phyloP scores from a whole-genome alignment of 805 yeast species.

The Wickerhamiella alocasiicola region DNA sequence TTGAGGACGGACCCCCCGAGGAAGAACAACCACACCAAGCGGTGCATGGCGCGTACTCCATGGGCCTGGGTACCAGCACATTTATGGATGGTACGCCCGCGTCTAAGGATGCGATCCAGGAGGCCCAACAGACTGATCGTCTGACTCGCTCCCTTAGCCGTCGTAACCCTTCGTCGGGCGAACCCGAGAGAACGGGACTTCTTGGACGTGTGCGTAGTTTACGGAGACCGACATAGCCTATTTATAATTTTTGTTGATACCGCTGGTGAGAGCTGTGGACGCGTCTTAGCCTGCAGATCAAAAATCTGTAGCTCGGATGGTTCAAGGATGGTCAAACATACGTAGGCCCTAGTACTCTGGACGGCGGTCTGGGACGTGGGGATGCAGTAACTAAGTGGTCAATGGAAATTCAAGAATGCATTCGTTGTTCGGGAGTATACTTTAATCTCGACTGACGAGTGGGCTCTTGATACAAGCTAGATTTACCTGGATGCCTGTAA shows the following conservation, averaged over 20 bases:
- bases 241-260: slow-evolving; percentile 4
- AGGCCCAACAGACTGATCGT: slow-evolving; percentile 22
- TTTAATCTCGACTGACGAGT: too few species aligned
- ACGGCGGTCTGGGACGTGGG: too few species aligned
- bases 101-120: slow-evolving; percentile 32
- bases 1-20: slow-evolving; percentile 11
- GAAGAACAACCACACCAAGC: slow-evolving; percentile 32
- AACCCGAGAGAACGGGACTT: slow-evolving; percentile 3
- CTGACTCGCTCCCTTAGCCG: slow-evolving; percentile 52
- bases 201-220: slow-evolving; percentile 9
- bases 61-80: slow-evolving; percentile 85
- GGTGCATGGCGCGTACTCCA: slow-evolving; percentile 74
- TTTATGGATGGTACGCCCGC: slow-evolving; percentile 97
- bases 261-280: too few species aligned
- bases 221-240: slow-evolving; percentile 6
- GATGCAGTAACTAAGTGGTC: too few species aligned
- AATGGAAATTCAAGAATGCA: too few species aligned
- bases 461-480: too few species aligned
- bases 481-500: too few species aligned
- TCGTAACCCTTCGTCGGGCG: slow-evolving; percentile 6
- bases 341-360: too few species aligned
- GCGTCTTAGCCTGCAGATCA: too few species aligned
- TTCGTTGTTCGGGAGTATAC: too few species aligned
- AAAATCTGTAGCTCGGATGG: too few species aligned
- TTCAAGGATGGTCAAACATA: too few species aligned